Conservation (phyloP, 768 basidiomycete species). For the Phlebiopsis gigantea region DNA sequence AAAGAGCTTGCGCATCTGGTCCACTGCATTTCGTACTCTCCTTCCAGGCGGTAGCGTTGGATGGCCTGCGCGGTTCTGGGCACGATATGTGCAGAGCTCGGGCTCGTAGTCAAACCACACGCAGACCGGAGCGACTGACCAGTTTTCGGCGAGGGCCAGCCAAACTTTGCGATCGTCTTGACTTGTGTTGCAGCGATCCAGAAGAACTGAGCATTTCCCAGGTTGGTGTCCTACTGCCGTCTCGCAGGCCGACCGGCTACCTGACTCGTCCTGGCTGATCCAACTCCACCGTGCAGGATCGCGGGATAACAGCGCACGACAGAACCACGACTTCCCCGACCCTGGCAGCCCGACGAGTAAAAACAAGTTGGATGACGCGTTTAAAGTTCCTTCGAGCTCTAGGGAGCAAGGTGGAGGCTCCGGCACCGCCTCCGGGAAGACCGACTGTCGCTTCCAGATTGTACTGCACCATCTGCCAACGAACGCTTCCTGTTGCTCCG, state of each 20-base stretch:
- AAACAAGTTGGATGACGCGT: conserved; percentile 36
- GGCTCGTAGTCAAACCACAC: conserved; percentile 52
- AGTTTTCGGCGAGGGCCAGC: conserved; percentile 47
- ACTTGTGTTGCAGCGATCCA: conserved; percentile 55
- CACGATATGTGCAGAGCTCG: conserved; percentile 45
- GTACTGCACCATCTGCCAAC: conserved; percentile 53
- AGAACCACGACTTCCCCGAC: conserved; percentile 55
- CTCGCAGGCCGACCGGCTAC: conserved; percentile 46
- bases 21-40: conserved; percentile 49
- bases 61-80: conserved; percentile 52
- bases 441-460: conserved; percentile 52
- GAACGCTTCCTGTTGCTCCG: conserved; percentile 49
- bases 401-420: conserved; percentile 46
- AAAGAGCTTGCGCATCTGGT: conserved; percentile 46
- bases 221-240: conserved; percentile 38
- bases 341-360: conserved; percentile 59
- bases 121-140: conserved; percentile 41
- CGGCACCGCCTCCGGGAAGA: conserved; percentile 43
- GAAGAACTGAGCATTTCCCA: conserved; percentile 34
- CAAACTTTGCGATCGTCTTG: conserved; percentile 42
- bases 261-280: conserved; percentile 54
- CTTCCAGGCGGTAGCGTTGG: conserved; percentile 53
- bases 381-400: conserved; percentile 37
- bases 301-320: conserved; percentile 40
- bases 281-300: conserved; percentile 37